These are phyloP conservation scores for Lagenaria siceraria DNA, from an alignment of 306 rosid genomes.

Conservation along the genomic window DNA sequence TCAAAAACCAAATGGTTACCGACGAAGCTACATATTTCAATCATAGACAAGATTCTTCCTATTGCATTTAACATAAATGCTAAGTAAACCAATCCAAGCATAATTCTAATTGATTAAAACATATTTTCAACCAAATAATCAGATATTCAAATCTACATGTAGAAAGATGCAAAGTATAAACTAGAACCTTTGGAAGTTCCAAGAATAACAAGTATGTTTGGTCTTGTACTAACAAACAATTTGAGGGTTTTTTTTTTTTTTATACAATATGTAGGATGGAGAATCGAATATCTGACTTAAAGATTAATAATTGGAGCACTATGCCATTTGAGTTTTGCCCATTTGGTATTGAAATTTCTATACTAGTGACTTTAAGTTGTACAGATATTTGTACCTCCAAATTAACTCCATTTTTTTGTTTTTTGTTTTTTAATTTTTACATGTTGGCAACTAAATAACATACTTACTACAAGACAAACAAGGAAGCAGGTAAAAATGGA, in stretches of 20 bases:
- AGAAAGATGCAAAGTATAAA: neutral
- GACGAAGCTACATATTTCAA: neutral
- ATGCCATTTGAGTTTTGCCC: too few relatives aligned
- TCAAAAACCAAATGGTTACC: too few relatives aligned
- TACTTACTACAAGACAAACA: neutral
- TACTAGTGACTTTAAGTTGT: neutral
- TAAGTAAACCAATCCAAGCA: too few relatives aligned
- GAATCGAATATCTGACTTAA: too few relatives aligned
- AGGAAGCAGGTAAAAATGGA: constrained; percentile 2
- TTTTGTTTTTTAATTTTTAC: neutral
- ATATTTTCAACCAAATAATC: too few relatives aligned
- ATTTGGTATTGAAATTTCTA: neutral
- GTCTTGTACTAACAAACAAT: too few relatives aligned
- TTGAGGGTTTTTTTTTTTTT: too few relatives aligned
- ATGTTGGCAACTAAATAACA: neutral
- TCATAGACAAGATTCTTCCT: neutral
- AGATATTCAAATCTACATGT: neutral
- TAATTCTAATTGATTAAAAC: neutral
- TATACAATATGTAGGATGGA: too few relatives aligned
- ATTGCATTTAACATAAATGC: neutral
- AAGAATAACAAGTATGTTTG: neutral
- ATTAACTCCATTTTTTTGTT: neutral
- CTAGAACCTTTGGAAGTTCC: neutral
- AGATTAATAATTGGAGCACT: too few relatives aligned
- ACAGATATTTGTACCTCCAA: neutral